Evolutionary conservation across 441 rosid species (phyloP), one percentile per base, ranked within the genome.

Genomic region (Bruguiera hainesii): DNA sequence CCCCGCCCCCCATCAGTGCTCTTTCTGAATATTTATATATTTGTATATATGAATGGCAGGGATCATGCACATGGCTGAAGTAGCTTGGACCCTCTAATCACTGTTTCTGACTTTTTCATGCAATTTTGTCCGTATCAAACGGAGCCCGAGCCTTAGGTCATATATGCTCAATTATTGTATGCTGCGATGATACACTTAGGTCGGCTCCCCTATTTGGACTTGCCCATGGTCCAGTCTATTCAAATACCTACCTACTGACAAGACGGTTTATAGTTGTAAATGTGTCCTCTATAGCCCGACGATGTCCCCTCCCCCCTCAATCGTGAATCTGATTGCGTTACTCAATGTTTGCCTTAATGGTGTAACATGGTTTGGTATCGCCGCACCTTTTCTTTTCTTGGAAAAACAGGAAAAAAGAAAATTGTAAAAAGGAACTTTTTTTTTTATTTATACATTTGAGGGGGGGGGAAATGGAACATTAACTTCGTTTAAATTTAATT

Each of bases 151-250:
- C 26, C 26, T 48, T 8, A 19, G 18, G 51, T 57, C 63, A 71
- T 68, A 56, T 69, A 29, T 16, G 20, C 53, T 78, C 70, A 62
- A 75, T 78, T 55, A 81, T 74, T 69, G 25, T 19, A 11, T 26
- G 23, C 61, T 67, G 55, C 46, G 6, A n/a, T 4, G 46, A 2
- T 10, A 10, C 11, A 2, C 16, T 15, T 67, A 63, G 68, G 76
- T 31, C 58, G 66, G 73, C 73, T 64, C 61, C 39, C 62, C 68
- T 11, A 42, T 56, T 58, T 70, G 49, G 65, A 59, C 16, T 29
- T 48, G 26, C 4, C 21, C 28, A n/a, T 55, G 58, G 51, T 60
- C 61, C 35, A 8, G 59, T 62, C 63, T 42, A 30, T 64, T 64
- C 25, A 20, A n/a, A 53, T 53, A 0, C 57, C 57, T 53, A 25